phyloP scores from a whole-genome alignment of 2,329 filamentous ascomycete species.

The Alternaria burnsii region DNA sequence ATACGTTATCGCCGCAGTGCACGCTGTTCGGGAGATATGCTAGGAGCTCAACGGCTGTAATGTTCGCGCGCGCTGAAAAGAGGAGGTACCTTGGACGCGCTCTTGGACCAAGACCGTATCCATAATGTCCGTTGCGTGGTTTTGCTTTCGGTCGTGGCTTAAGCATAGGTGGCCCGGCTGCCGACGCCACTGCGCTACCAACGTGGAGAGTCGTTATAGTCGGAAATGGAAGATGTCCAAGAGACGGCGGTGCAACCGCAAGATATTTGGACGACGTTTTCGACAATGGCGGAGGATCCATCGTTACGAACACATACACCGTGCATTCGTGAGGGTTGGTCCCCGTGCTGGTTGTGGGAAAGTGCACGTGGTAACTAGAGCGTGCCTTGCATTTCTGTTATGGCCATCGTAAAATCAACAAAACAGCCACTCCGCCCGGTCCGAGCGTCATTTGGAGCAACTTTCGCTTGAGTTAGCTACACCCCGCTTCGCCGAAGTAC shows the following conservation, averaged over 20 bases:
- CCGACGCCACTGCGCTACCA: neutral
- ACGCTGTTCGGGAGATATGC: conserved; percentile 35
- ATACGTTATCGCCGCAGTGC: conserved; percentile 30
- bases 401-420: conserved; percentile 14
- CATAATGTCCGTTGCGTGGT: neutral
- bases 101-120: conserved; percentile 13
- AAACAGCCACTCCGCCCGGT: conserved; percentile 7
- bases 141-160: neutral
- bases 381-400: neutral
- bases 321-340: neutral
- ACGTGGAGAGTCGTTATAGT: neutral
- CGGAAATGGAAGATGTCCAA: neutral
- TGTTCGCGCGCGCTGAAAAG: conserved; percentile 27
- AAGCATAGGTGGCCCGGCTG: neutral
- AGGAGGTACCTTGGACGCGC: conserved; percentile 21
- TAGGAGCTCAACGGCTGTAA: conserved; percentile 35
- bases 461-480: conserved; percentile 2
- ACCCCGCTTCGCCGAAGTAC: conserved; percentile 1
- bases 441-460: conserved; percentile 16
- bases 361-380: conserved; percentile 8
- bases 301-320: neutral
- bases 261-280: neutral
- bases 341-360: conserved; percentile 1
- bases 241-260: neutral
- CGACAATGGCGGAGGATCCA: neutral